Conservation (phyloP, 768 basidiomycete species). For the Suillus ampliporus region DNA sequence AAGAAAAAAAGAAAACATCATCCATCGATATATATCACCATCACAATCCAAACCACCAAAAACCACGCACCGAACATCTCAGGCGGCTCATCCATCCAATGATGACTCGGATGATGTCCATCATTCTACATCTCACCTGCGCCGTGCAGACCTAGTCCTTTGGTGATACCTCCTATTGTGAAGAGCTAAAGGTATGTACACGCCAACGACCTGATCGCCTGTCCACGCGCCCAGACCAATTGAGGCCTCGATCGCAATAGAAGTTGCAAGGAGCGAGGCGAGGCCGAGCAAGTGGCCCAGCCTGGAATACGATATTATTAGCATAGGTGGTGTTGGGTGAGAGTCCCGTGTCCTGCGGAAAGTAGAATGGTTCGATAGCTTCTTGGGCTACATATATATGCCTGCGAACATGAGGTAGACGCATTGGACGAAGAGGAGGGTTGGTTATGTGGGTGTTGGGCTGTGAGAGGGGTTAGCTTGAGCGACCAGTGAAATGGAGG, state of each 20-base stretch:
- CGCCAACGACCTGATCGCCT: no score
- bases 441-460: constrained; percentile 69
- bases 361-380: constrained; percentile 89
- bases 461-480: constrained; percentile 38
- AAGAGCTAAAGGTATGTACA: not conserved
- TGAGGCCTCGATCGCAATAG: no score
- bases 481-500: no score
- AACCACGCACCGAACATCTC: constrained; percentile 44
- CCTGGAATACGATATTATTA: no score
- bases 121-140: constrained; percentile 39
- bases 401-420: constrained; percentile 95
- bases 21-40: no score
- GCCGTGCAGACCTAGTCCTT: constrained; percentile 3
- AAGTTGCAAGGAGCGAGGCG: no score
- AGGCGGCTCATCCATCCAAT: constrained; percentile 63
- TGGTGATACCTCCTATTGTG: constrained; percentile 27
- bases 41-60: not conserved
- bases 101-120: constrained; percentile 66
- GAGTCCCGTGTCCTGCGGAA: constrained; percentile 69
- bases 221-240: no score
- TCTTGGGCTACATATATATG: constrained; percentile 96
- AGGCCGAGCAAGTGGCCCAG: no score
- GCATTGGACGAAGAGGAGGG: constrained; percentile 84
- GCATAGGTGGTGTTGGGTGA: not conserved
- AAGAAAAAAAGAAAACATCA: not conserved